Conservation (phyloP, 495 filamentous ascomycete genomes). For the Penicillium longicatenatum region DNA sequence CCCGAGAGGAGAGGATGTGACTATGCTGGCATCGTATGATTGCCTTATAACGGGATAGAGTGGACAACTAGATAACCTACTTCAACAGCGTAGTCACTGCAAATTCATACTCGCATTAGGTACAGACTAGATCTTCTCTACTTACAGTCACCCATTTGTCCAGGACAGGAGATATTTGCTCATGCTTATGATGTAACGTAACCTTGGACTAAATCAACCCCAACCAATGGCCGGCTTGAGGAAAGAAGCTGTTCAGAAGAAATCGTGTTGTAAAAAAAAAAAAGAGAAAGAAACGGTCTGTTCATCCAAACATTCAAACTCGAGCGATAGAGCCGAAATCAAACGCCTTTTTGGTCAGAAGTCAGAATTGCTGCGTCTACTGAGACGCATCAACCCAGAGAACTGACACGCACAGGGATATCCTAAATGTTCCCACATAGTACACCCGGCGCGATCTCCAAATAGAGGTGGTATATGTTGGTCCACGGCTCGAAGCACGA, state of each 20-base stretch:
- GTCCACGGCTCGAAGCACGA: conserved; percentile 1
- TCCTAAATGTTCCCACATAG: background rate
- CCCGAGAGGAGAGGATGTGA: too few species aligned
- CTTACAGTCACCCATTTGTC: conserved; percentile 20
- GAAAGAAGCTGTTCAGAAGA: conserved; percentile 3
- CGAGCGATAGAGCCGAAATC: conserved; percentile 23
- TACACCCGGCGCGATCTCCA: background rate
- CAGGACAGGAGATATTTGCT: conserved; percentile 1
- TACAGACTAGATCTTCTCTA: conserved; percentile 28
- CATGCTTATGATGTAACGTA: background rate
- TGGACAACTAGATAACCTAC: background rate
- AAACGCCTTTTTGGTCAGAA: conserved; percentile 27
- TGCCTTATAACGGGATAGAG: background rate
- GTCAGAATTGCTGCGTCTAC: background rate
- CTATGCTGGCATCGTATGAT: too few species aligned
- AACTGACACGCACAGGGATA: background rate
- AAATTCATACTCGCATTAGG: conserved; percentile 42
- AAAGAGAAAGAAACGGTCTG: conserved; percentile 16
- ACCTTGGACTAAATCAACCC: conserved; percentile 4
- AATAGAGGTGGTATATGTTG: background rate
- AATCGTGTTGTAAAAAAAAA: conserved; percentile 1
- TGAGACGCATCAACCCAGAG: background rate
- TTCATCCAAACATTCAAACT: conserved; percentile 14
- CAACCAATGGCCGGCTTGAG: conserved; percentile 10
- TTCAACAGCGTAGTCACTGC: background rate